Percentiles rank a stretch among this genome's conserved stretches.
Evolutionary conservation across 768 basidiomycete genomes (phyloP).

Genomic region (Boletus rubescentipes): DNA sequence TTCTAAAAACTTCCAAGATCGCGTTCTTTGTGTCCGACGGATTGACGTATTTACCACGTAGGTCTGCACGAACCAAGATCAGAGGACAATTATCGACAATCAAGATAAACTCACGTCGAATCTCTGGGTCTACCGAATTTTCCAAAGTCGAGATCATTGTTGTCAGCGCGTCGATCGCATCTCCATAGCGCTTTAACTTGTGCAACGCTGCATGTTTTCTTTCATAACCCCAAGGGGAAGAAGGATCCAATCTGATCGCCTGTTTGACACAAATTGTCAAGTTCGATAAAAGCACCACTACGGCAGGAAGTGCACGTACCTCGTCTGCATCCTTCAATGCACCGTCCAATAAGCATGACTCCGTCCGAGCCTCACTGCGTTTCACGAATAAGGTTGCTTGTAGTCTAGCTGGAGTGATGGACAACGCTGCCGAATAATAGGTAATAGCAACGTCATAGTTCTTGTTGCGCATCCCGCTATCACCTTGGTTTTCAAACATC

Average conservation of each 20-base stretch:
- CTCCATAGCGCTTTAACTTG: conserved; percentile 7
- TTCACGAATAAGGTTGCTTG: conserved; percentile 8
- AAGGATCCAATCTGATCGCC: conserved; percentile 11
- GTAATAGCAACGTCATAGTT: conserved; percentile 4
- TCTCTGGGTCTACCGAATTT: conserved; percentile 4
- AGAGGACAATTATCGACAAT: neutral
- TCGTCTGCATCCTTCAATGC: conserved; percentile 18
- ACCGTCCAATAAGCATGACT: conserved; percentile 6
- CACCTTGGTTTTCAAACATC: conserved; percentile 8
- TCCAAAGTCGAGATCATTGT: conserved; percentile 13
- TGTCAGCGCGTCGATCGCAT: conserved; percentile 7
- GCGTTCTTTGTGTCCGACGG: conserved; percentile 5
- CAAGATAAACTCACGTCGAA: conserved; percentile 7
- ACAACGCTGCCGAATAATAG: conserved; percentile 15
- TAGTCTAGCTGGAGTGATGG: neutral
- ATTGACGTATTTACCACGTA: conserved; percentile 8
- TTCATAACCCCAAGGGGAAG: conserved; percentile 17
- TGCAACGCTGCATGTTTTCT: conserved; percentile 14
- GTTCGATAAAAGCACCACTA: neutral
- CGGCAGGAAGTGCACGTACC: neutral
- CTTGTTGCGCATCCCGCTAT: conserved; percentile 1
- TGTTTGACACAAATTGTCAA: neutral
- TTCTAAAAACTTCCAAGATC: neutral
- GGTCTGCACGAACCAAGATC: conserved; percentile 1
- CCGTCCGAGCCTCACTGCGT: conserved; percentile 10